Evolutionary conservation across 257 asterid genomes (phyloP).

Genomic region (Agastache rugosa): DNA sequence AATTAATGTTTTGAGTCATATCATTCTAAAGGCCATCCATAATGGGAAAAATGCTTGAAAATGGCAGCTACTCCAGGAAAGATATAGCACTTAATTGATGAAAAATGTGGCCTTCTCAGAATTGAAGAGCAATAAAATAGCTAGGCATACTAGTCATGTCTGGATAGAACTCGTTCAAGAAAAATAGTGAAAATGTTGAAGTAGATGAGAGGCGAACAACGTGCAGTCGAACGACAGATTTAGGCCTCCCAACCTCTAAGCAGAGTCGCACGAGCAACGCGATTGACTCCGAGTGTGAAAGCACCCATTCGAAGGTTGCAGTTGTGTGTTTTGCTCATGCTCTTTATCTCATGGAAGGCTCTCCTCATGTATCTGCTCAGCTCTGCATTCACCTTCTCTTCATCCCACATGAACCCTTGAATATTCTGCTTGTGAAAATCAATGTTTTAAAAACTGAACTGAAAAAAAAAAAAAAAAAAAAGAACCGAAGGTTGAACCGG

Average conservation of each 20-base stretch:
- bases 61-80: too few species aligned
- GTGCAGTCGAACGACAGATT: conserved; percentile 11
- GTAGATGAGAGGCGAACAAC: background rate
- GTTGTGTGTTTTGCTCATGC: conserved; percentile 62
- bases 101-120: too few species aligned
- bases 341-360: conserved; percentile 71
- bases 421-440: conserved; percentile 58
- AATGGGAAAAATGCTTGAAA: too few species aligned
- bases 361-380: conserved; percentile 76
- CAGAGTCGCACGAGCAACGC: conserved; percentile 86
- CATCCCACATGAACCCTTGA: conserved; percentile 95
- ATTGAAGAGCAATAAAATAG: too few species aligned
- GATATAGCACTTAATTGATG: too few species aligned
- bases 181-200: background rate
- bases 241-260: conserved; percentile 91
- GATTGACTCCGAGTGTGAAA: conserved; percentile 77
- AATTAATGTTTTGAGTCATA: too few species aligned
- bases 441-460: background rate
- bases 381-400: conserved; percentile 79
- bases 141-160: too few species aligned
- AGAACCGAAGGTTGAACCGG: too few species aligned
- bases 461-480: too few species aligned
- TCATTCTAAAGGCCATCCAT: too few species aligned
- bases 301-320: conserved; percentile 97
- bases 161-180: too few species aligned